Base-by-base conservation (phyloP, 2,329 filamentous ascomycete genomes). In the Podosphaera xanthii region DNA sequence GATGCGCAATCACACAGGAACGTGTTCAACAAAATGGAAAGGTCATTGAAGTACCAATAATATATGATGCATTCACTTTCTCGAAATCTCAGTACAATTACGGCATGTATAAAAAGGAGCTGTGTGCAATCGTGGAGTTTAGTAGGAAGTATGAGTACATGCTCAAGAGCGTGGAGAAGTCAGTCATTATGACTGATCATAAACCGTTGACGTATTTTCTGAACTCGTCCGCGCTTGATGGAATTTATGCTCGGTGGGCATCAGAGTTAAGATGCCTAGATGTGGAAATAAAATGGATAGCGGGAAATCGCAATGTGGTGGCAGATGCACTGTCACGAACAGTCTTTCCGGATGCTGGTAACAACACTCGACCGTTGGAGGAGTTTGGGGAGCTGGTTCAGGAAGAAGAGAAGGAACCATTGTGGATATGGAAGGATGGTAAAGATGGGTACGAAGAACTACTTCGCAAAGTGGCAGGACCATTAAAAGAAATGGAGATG, bases 121-220 rank as follows among this genome's bases (percentile, higher is more conserved):
- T 54, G 31, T 54, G 31, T 14, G 50, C 50, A 5, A 54, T 35
- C 7, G 30, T 54, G 2, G 31, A 54, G 56, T 59, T 35, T 60
- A 61, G 34, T 62, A 60, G 8, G 22, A 48, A 38, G 46, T 58
- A 38, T 59, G 57, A 35, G 61, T 58, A 35, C 58, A 50, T 36
- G 62, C 59, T 50, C 22, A 22, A 22, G 22, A 22, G 22, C 22
- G 22, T 22, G 22, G 22, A 22, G 22, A 22, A 22, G 22, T 1
- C 22, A 22, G 22, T 22, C 22, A 22, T 22, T 22, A 22, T 22
- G 22, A 22, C 22, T 53, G 36, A 31, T 10, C 31, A 57, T 14
- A 57, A 57, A 34, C 36, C 55, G 8, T 38, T 44, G n/a, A 44
- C 38, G 30, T 57, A 31, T 30, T 57, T 57, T 22, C 22, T 57